Base-by-base conservation (phyloP, 1,139 yeast species). In the Pichia sp. region DNA sequence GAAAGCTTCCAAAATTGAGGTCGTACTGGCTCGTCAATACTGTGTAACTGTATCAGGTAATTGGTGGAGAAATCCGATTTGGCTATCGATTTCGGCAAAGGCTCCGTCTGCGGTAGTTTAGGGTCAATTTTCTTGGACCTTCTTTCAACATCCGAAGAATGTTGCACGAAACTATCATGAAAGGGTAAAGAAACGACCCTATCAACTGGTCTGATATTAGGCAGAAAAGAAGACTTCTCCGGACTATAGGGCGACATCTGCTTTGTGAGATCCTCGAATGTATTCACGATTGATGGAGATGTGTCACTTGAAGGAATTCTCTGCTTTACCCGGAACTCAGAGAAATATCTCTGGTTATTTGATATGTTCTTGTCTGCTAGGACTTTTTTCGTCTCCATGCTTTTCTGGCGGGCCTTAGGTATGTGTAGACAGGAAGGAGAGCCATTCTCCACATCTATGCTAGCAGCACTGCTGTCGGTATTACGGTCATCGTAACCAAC, bases 1-100 rank as follows among this genome's bases (percentile, higher is more conserved):
- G 71, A 52, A 29, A 77, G 70, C 45, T 68, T 65, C 70, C 70
- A 68, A 5, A 38, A 36, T 46, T 64, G 68, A 30, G 23, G 45
- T 26, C 36, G 45, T 30, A 11, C 30, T 10, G 15, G 38, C 1
- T 44, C 51, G 29, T 51, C 54, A 10, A 45, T 40, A 6, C 47
- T 32, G 26, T 50, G 41, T 15, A 46, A 7, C 26, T 46, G 29
- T 3, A 46, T 31, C 8, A 30, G 16, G 16, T n/a, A 42, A 19
- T 42, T 42, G 6, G 16, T 15, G 7, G 45, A 23, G 53, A 45
- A 36, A 36, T 36, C 40, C 10, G 40, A 15, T 15, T 36, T 36
- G 8, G 40, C 40, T 11, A 36, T 15, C 7, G 40, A 36, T 13
- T 36, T 8, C 40, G 40, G 40, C 7, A 36, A 5, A 7, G 40